Evolutionary conservation across 371 early-diverging fungal genomes (phyloP).

Genomic region (Vavraia culicis): DNA sequence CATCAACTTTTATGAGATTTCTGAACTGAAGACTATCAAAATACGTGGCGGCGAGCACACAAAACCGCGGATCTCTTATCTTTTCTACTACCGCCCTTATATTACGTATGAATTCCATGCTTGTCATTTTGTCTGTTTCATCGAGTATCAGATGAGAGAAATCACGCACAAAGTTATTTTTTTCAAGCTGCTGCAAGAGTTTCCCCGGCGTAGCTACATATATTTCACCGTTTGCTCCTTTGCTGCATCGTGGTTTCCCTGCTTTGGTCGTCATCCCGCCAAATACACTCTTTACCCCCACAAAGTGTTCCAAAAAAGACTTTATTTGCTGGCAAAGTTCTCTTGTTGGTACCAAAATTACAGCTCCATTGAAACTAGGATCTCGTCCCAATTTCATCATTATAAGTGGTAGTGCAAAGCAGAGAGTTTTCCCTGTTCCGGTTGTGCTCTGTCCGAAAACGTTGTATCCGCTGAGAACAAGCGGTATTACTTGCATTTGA

Average conservation of each 20-base stretch:
- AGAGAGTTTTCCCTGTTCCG: conserved; percentile 84
- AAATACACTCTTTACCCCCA: not conserved
- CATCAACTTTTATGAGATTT: too few relatives aligned
- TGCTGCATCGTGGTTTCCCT: too few relatives aligned
- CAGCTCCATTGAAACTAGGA: conserved; percentile 38
- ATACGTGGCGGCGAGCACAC: too few relatives aligned
- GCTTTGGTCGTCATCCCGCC: too few relatives aligned
- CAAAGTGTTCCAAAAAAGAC: conserved; percentile 70
- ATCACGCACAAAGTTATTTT: too few relatives aligned
- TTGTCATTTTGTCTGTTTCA: conserved; percentile 85
- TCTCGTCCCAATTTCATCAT: conserved; percentile 6
- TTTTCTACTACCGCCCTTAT: conserved; percentile 61
- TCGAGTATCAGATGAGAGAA: conserved; percentile 77
- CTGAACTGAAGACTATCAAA: too few relatives aligned
- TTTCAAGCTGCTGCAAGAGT: conserved; percentile 69
- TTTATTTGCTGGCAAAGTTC: conserved; percentile 85
- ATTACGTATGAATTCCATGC: conserved; percentile 61
- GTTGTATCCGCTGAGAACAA: conserved; percentile 44
- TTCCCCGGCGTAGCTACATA: conserved; percentile 82
- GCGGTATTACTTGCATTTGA: conserved; percentile 22
- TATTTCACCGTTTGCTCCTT: conserved; percentile 67
- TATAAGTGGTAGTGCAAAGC: conserved; percentile 61
- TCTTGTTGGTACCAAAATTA: conserved; percentile 79
- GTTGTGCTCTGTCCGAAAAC: conserved; percentile 70
- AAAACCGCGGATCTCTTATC: too few relatives aligned